Percentiles rank a stretch among this genome's conserved stretches.
phyloP scores from a whole-genome alignment of 2,329 filamentous ascomycete species.

The Chalaropsis thielavioides region DNA sequence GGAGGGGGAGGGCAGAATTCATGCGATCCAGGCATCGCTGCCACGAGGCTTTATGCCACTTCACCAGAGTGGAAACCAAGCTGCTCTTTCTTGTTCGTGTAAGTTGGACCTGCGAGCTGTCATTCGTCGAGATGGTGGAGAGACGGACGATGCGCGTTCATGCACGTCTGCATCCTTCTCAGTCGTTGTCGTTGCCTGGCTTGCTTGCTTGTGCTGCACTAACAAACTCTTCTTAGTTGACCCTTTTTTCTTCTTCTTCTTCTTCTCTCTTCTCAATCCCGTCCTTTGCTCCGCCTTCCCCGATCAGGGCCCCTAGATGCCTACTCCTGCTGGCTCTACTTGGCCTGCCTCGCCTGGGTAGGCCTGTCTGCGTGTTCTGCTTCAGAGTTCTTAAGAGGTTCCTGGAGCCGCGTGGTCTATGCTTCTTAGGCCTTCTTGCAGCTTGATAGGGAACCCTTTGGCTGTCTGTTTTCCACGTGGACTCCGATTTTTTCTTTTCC shows the following conservation, averaged over 20 bases:
- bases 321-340: neutral
- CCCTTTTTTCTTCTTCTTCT: slow-evolving; percentile 10
- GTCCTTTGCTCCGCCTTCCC: neutral
- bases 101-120: neutral
- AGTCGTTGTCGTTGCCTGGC: neutral
- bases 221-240: neutral
- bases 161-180: neutral
- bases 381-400: neutral
- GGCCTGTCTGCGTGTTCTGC: neutral
- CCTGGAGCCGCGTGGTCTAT: neutral
- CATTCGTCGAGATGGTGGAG: neutral
- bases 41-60: neutral
- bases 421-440: neutral
- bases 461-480: neutral
- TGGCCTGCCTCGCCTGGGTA: neutral
- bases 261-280: slow-evolving; percentile 3
- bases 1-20: neutral
- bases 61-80: neutral
- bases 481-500: neutral
- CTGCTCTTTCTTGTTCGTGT: neutral
- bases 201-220: neutral
- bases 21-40: too few species aligned
- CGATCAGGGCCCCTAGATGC: neutral
- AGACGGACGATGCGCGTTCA: neutral
- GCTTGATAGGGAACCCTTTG: neutral